phyloP scores from a whole-genome alignment of 768 basidiomycete genomes.

The Trametes meyenii region DNA sequence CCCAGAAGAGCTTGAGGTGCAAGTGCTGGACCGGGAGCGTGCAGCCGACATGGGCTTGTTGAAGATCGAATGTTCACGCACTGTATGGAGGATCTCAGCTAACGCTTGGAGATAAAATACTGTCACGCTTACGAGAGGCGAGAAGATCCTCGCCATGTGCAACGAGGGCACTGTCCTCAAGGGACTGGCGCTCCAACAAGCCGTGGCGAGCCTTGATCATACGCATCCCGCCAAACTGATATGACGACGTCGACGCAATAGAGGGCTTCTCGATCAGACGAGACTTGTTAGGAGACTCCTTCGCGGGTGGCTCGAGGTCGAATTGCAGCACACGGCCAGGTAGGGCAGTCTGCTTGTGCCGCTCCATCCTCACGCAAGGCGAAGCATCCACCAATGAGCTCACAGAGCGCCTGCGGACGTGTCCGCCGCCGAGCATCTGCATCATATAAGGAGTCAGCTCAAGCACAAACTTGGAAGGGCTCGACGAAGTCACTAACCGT shows the following conservation, averaged over 20 bases:
- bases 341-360: conserved; percentile 56
- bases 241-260: conserved; percentile 64
- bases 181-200: conserved; percentile 62
- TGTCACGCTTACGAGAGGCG: conserved; percentile 48
- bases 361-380: conserved; percentile 67
- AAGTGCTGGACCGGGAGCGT: conserved; percentile 70
- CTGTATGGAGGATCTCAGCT: conserved; percentile 13
- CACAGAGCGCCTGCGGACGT: conserved; percentile 68
- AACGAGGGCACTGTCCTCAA: conserved; percentile 65
- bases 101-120: conserved; percentile 4
- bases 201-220: conserved; percentile 70
- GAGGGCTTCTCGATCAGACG: conserved; percentile 65
- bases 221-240: conserved; percentile 64
- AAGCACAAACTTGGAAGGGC: conserved; percentile 1
- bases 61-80: conserved; percentile 58
- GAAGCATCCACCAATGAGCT: conserved; percentile 69
- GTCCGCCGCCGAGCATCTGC: conserved; percentile 82
- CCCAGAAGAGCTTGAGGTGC: conserved; percentile 63
- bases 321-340: conserved; percentile 33
- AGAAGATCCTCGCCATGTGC: conserved; percentile 69
- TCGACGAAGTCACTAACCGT: conserved; percentile 47
- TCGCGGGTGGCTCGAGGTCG: conserved; percentile 36
- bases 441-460: conserved; percentile 1
- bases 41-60: conserved; percentile 53
- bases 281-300: conserved; percentile 47